phyloP scores from a whole-genome alignment of 1,139 yeast species.

The Lodderomyces margitis region DNA sequence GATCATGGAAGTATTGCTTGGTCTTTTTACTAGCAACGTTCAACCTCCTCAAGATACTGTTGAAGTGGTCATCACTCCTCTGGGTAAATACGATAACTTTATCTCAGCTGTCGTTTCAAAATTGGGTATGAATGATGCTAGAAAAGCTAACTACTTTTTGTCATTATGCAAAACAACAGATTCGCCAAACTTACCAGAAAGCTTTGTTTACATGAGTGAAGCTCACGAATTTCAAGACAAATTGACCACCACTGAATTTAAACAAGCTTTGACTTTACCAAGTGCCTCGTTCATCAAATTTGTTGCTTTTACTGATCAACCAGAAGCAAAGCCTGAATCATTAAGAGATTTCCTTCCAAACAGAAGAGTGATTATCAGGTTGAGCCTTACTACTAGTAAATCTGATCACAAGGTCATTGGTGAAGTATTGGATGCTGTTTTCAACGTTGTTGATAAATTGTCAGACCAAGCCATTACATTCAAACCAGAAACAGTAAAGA shows the following conservation, averaged over 20 bases:
- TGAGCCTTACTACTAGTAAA: conserved; percentile 46
- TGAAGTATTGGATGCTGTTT: conserved; percentile 49
- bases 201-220: conserved; percentile 89
- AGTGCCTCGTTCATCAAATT: conserved; percentile 57
- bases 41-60: conserved; percentile 59
- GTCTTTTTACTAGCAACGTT: conserved; percentile 52
- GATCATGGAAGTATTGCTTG: conserved; percentile 53
- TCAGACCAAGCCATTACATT: conserved; percentile 45
- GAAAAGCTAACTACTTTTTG: conserved; percentile 76
- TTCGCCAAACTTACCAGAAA: conserved; percentile 64
- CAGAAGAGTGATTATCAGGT: conserved; percentile 54
- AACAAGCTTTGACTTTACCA: conserved; percentile 49
- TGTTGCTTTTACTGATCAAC: conserved; percentile 82
- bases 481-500: conserved; percentile 70
- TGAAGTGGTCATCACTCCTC: conserved; percentile 61
- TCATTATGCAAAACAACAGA: conserved; percentile 82
- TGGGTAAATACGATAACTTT: conserved; percentile 60
- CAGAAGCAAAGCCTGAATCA: conserved; percentile 60
- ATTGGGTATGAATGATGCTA: conserved; percentile 71
- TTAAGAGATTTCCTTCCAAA: conserved; percentile 51
- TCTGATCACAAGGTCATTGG: conserved; percentile 48
- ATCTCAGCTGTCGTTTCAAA: conserved; percentile 85
- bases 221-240: conserved; percentile 74
- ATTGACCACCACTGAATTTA: conserved; percentile 50
- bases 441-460: conserved; percentile 54